A percentile compares a stretch with the other conserved stretches of the same genome.
These are phyloP conservation scores for Marasmius oreades DNA, from an alignment of 1,284 basidiomycete genomes.

Conservation along the genomic window DNA sequence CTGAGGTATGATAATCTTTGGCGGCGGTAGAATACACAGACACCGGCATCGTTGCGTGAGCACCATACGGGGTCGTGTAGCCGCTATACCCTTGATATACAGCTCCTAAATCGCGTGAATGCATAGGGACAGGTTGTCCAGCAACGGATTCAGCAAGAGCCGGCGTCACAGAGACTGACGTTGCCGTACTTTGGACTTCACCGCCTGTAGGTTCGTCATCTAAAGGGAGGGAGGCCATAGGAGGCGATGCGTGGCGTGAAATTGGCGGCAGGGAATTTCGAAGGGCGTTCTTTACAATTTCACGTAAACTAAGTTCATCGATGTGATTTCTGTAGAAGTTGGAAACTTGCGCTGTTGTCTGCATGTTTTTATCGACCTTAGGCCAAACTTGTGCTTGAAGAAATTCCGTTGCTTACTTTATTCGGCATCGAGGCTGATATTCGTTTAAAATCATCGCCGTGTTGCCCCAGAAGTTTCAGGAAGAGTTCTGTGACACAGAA, in stretches of 20 bases:
- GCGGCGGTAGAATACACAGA: neutral
- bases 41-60: constrained; percentile 2
- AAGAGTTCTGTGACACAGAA: constrained; percentile 46
- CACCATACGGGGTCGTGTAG: constrained; percentile 12
- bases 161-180: neutral
- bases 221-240: constrained; percentile 14
- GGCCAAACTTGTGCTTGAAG: constrained; percentile 1
- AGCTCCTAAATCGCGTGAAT: neutral
- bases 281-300: constrained; percentile 30
- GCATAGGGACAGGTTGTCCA: constrained; percentile 3
- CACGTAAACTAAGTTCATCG: constrained; percentile 42
- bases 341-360: constrained; percentile 75
- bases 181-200: neutral
- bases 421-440: constrained; percentile 73
- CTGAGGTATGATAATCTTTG: neutral
- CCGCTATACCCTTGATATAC: constrained; percentile 6
- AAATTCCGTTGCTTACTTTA: constrained; percentile 44
- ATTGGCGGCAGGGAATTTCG: constrained; percentile 3
- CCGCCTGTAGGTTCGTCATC: neutral
- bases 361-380: constrained; percentile 10
- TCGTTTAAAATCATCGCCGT: constrained; percentile 74
- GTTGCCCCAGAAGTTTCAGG: constrained; percentile 56
- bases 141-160: neutral
- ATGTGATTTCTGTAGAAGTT: constrained; percentile 59
- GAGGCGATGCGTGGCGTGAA: neutral